A percentile compares a stretch with the other conserved stretches of the same genome.
Evolutionary conservation across 2,329 filamentous ascomycete genomes (phyloP).

Genomic region (Teratosphaeria nubilosa): DNA sequence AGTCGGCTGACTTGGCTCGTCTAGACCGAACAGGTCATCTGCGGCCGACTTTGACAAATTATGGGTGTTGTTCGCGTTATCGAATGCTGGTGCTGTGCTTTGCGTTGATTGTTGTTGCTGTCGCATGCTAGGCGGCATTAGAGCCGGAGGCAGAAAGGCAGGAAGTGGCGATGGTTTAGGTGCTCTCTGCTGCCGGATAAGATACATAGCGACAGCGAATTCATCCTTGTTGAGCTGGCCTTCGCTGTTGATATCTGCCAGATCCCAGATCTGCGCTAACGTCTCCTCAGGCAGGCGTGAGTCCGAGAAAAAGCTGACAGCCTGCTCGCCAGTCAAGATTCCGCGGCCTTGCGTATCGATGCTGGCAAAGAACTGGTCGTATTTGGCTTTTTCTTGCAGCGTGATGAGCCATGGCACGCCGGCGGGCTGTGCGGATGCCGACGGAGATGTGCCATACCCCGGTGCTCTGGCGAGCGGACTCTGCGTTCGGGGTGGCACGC

Average conservation of each 20-base stretch:
- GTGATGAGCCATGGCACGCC: conserved; percentile 72
- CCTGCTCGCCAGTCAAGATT: conserved; percentile 85
- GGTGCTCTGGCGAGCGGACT: conserved; percentile 47
- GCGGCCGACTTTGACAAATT: conserved; percentile 64
- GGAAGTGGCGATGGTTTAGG: conserved; percentile 62
- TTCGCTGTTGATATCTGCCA: conserved; percentile 86
- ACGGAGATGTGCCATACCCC: conserved; percentile 37
- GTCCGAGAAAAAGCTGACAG: conserved; percentile 86
- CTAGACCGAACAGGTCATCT: conserved; percentile 88
- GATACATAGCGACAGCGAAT: conserved; percentile 94
- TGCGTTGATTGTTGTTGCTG: conserved; percentile 38
- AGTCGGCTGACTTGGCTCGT: conserved; percentile 50
- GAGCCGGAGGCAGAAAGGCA: conserved; percentile 62
- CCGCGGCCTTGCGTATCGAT: conserved; percentile 74
- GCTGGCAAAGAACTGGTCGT: conserved; percentile 74
- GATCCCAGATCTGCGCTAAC: conserved; percentile 91
- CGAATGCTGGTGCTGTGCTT: conserved; percentile 45
- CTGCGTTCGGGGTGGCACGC: conserved; percentile 46
- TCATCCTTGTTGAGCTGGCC: conserved; percentile 79
- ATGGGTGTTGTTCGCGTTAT: conserved; percentile 35
- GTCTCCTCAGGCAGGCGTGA: conserved; percentile 81
- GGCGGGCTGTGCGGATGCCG: conserved; percentile 43
- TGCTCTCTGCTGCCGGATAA: conserved; percentile 81
- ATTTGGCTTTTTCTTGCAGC: conserved; percentile 73
- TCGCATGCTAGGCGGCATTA: conserved; percentile 82